Base-by-base conservation (phyloP, 1,139 yeast species). In the Pichia sp. region DNA sequence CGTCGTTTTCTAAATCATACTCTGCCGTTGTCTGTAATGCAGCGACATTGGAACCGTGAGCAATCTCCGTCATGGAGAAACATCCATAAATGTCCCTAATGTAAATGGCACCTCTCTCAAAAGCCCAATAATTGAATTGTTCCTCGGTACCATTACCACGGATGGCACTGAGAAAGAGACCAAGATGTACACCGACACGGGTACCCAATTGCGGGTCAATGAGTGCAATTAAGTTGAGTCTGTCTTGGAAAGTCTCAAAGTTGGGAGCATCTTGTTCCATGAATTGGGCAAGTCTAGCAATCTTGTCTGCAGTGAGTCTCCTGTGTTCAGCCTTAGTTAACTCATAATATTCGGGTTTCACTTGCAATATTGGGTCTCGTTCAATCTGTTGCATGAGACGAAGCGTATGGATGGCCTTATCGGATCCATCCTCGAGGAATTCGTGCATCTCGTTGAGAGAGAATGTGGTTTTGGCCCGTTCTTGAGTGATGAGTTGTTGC, bases 1-100 rank as follows among this genome's bases (percentile, higher is more conserved):
- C 75, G 52, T 84, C 86, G 22, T 69, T 69, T 21, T 62, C 64
- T 32, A 67, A 66, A 56, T 85, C 83, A 56, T 71, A 87, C 32
- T 83, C 79, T 16, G 96, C 95, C 22, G 88, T 82, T n/a, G 96
- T 87, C 62, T 87, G 94, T 46, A 86, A 67, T 30, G 85, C 93
- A 12, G 95, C 94, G 26, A 87, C 96, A 54, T 87, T 86, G 24
- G 95, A 84, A 29, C 96, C 96, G 56, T 87, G 96, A 11, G 87
- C 95, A 56, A 87, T 64, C 62, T 87, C 96, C 17, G 96, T 87
- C 96, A 87, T 86, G 37, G 85, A 86, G 59, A 87, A 87, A 63
- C 96, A 86, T 13, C 96, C 96, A 53, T 83, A 85, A 44, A 87
- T 72, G 39, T 74, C 78, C 51, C 71, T 76, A 40, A 82, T 62